These are phyloP conservation scores for Boletus fagicola DNA, from an alignment of 768 basidiomycete genomes.

Conservation along the genomic window DNA sequence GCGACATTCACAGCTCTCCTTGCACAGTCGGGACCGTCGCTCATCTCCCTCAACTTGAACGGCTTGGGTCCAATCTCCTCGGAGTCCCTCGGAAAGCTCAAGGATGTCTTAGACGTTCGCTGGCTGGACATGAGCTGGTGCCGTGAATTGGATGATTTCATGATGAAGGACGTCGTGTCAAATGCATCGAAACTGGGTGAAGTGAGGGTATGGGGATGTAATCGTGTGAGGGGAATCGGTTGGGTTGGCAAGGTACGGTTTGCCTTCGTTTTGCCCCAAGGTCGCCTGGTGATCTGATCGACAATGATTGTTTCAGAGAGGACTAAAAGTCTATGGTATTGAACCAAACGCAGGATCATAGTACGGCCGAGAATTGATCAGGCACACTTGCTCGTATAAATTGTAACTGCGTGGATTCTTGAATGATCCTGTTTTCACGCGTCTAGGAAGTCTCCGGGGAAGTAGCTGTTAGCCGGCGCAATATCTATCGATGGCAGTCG, in stretches of 20 bases:
- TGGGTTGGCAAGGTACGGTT: slow-evolving; percentile 43
- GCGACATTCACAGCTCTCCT: slow-evolving; percentile 63
- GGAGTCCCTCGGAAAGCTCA: slow-evolving; percentile 42
- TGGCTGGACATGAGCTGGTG: slow-evolving; percentile 85
- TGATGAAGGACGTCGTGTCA: slow-evolving; percentile 66
- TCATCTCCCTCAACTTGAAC: slow-evolving; percentile 70
- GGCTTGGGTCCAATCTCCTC: slow-evolving; percentile 66
- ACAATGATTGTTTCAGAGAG: slow-evolving; percentile 15
- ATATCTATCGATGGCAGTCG: not conserved
- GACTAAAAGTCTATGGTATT: slow-evolving; percentile 30
- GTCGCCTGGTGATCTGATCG: not conserved
- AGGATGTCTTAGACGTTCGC: slow-evolving; percentile 42
- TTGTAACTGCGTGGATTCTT: not conserved
- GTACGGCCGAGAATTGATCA: not conserved
- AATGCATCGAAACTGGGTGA: slow-evolving; percentile 40
- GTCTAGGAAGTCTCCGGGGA: not conserved
- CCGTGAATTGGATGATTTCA: slow-evolving; percentile 76
- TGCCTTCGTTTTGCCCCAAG: not conserved
- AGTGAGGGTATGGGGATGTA: slow-evolving; percentile 57
- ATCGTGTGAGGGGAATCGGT: slow-evolving; percentile 44
- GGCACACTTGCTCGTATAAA: not conserved
- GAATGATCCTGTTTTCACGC: not conserved
- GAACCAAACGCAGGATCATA: slow-evolving; percentile 40
- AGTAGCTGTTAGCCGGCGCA: not conserved
- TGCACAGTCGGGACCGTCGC: slow-evolving; percentile 56